Evolutionary conservation across 2,329 filamentous ascomycete species (phyloP), one percentile per base, ranked within the genome.

Genomic region (Peltaster fructicola): DNA sequence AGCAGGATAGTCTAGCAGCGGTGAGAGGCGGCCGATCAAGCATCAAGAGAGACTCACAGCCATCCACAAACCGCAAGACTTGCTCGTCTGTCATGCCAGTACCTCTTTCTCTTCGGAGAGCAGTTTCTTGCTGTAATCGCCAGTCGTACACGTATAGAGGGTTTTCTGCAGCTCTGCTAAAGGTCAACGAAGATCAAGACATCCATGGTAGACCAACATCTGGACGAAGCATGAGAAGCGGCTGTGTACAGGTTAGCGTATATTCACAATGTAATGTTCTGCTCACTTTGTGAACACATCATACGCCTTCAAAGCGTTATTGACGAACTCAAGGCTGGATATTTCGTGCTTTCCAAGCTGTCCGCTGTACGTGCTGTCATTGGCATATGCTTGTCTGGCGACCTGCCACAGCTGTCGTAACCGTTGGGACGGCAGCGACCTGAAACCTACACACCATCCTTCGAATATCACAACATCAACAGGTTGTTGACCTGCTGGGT

Each of bases 371-470:
- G 14, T 24, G 4, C 27, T 33, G 3, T 60, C 30, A 34, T 50
- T 38, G 48, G 53, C 21, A 61, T 58, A 16, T 47, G 67, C 48
- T 46, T 61, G 37, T 24, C 48, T 46, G 3, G 63, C 63, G 15
- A 52, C 52, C 25, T 56, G 51, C 48, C 66, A 67, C 32, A 61
- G 64, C 43, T 58, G 55, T 37, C 60, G 60, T 3, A 69, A 47
- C 14, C 61, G 58, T 4, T 67, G 47, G 4, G 63, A 57, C n/a
- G 53, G 39, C 8, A 84, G 50, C 1, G 74, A 51, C 5, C 72
- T 68, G 53, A 92, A 92, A 3, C 81, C 84, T 8, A 91, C 70
- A 48, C 76, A 88, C 84, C 82, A 92, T 10, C 84, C 82, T 50
- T 93, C 82, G 34, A 92, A 72, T 25, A 92, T 67, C 12, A 92